These are phyloP conservation scores for Sugiyamaella americana DNA, from an alignment of 805 yeast genomes.

Conservation along the genomic window DNA sequence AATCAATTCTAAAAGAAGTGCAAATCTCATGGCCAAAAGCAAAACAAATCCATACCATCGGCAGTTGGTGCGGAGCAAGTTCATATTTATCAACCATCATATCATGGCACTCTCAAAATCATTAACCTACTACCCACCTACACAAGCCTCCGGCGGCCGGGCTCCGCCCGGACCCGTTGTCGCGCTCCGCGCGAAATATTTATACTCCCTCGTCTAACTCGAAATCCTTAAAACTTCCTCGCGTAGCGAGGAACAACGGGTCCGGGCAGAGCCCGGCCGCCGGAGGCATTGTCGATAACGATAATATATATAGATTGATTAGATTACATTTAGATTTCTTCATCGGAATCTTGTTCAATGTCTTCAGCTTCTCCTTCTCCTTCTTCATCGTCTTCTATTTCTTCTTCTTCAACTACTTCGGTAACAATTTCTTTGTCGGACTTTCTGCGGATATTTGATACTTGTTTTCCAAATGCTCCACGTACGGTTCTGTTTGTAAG, in stretches of 20 bases:
- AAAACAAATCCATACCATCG: constrained; percentile 9
- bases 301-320: too few species aligned
- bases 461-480: constrained; percentile 47
- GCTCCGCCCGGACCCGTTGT: not conserved
- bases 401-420: constrained; percentile 12
- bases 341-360: constrained; percentile 22
- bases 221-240: too few species aligned
- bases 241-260: not conserved
- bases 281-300: too few species aligned
- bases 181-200: not conserved
- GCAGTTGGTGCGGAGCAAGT: constrained; percentile 20
- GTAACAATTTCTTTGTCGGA: constrained; percentile 7
- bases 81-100: constrained; percentile 14
- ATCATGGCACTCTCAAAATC: not conserved
- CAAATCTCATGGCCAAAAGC: not conserved
- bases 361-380: constrained; percentile 26
- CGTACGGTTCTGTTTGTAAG: constrained; percentile 78
- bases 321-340: constrained; percentile 42
- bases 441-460: constrained; percentile 4
- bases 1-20: not conserved
- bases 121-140: not conserved
- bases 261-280: not conserved
- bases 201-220: not conserved
- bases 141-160: not conserved
- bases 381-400: constrained; percentile 11